Percentiles rank a stretch among this genome's conserved stretches.
Evolutionary conservation across 1,284 basidiomycete species (phyloP).

Genomic region (Pyrrhoderma lamaoense): DNA sequence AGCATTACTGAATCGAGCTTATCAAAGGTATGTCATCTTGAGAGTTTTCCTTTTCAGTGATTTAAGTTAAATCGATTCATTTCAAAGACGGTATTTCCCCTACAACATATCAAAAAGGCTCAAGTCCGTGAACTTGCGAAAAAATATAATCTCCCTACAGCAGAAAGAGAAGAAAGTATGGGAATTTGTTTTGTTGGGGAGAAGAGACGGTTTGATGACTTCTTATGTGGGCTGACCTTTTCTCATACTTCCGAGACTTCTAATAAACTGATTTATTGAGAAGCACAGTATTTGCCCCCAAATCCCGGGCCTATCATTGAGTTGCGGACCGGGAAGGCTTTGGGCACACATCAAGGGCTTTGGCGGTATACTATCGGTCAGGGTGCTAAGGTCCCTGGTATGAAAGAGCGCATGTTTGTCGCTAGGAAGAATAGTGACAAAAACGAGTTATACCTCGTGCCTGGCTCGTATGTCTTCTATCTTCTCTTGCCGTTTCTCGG

Average conservation of each 20-base stretch:
- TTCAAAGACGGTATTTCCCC: slow-evolving; percentile 66
- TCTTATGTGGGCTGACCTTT: slow-evolving; percentile 49
- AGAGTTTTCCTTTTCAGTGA: background rate
- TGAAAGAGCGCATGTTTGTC: slow-evolving; percentile 65
- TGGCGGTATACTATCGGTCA: slow-evolving; percentile 91
- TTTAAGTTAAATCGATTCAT: slow-evolving; percentile 20
- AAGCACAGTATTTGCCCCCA: slow-evolving; percentile 74
- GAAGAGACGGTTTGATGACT: slow-evolving; percentile 64
- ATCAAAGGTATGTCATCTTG: slow-evolving; percentile 24
- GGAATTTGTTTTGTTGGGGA: slow-evolving; percentile 96
- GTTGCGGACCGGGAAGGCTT: slow-evolving; percentile 40
- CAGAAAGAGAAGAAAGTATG: slow-evolving; percentile 83
- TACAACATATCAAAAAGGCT: slow-evolving; percentile 59
- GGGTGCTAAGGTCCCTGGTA: slow-evolving; percentile 59
- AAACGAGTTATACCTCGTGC: slow-evolving; percentile 72
- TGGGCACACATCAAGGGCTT: slow-evolving; percentile 69
- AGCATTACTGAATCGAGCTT: slow-evolving; percentile 64
- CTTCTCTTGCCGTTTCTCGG: background rate
- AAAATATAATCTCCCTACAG: slow-evolving; percentile 64
- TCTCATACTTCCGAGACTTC: slow-evolving; percentile 8
- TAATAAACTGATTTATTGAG: background rate
- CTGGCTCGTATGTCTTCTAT: slow-evolving; percentile 50
- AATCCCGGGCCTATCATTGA: slow-evolving; percentile 65
- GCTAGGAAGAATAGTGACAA: slow-evolving; percentile 56
- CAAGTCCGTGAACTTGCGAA: slow-evolving; percentile 77